Base-by-base conservation (phyloP, 352 stramenopile genomes). In the Globisporangium viniferum region DNA sequence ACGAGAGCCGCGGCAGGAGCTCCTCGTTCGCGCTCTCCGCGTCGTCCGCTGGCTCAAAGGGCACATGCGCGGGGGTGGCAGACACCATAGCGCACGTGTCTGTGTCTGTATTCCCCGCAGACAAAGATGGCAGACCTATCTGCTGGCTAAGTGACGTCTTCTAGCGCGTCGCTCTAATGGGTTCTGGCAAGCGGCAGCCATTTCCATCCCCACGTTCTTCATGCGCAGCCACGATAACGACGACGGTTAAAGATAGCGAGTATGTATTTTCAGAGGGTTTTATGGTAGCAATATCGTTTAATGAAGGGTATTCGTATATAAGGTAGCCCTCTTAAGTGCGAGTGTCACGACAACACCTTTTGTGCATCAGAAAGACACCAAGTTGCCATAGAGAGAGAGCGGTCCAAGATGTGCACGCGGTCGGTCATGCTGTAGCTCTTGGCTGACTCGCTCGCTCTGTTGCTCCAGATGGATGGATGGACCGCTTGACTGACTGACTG, bases 221-320 rank as follows among this genome's bases (percentile, higher is more conserved):
- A 15, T 15, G 41, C 10, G 41, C 22, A 59, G 20, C 15, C 9
- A 60, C 18, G 29, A 60, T 27, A 6, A 33, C 12, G 5, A 48
- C 58, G 58, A 64, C 36, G n/a, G 35, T 39, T 64, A 36, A 64
- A 64, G 58, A 64, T 64, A 64, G 36, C 58, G 5, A 18, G 8
- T 12, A 62, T 62, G 8, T 18, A 15, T 22, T 62, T 41, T 3
- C 14, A 44, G 3, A 60, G 54, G 54, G 27, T 22, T 36, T 33
- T 35, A 0, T 5, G 18, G 6, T 18, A 15, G 6, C 14, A 20
- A 22, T 49, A 49, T 22, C 15, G 39, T n/a, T 18, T 49, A 49
- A 22, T 5, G 12, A 24, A 61, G 56, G 31, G 6, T 29, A 61
- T 27, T 6, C 7, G 12, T 61, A 31, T 36, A 27, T 61, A 22